These are phyloP conservation scores for Beta lomatogona DNA, from an alignment of 179 eudicot species.

Conservation along the genomic window DNA sequence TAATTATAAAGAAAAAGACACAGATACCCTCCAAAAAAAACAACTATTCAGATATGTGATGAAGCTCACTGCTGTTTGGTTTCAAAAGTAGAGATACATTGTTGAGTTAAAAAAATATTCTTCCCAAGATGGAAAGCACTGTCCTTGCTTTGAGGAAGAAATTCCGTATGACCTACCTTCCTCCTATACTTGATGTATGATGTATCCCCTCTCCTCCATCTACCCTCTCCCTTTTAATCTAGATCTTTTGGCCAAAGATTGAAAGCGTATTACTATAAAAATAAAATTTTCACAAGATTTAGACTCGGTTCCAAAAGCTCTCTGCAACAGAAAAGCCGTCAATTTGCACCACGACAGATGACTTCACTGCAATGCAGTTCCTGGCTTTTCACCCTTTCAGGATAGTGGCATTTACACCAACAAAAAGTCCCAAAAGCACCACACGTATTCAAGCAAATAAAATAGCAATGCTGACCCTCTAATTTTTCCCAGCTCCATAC, in stretches of 20 bases:
- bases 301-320: background rate
- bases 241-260: background rate
- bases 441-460: background rate
- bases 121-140: background rate
- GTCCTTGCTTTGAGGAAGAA: background rate
- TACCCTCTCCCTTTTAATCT: background rate
- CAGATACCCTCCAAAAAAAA: too few relatives aligned
- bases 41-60: too few relatives aligned
- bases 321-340: background rate
- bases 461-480: background rate
- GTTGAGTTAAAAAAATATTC: too few relatives aligned
- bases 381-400: background rate
- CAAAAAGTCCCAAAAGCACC: background rate
- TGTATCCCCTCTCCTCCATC: background rate
- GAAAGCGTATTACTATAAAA: background rate
- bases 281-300: too few relatives aligned
- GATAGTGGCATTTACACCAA: background rate
- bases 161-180: background rate
- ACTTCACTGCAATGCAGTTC: background rate
- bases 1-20: too few relatives aligned
- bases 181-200: background rate
- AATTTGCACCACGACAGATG: background rate
- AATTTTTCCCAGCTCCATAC: background rate
- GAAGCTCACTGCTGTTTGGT: too few relatives aligned
- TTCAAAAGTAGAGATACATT: too few relatives aligned